Conservation (phyloP, 805 yeast species). For the Kodamaea jinghongensis region DNA sequence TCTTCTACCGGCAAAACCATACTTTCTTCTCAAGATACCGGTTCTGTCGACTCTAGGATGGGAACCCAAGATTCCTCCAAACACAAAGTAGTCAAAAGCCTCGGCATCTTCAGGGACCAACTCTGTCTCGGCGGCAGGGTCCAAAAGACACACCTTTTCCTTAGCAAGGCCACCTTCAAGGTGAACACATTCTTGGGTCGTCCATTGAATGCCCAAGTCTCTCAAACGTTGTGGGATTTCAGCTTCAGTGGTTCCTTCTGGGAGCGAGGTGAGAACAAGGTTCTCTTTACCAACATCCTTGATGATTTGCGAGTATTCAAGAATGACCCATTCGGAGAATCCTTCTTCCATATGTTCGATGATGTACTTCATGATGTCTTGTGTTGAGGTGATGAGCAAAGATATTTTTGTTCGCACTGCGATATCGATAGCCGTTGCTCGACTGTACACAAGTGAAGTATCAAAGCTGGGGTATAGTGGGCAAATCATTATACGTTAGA, state of each 20-base stretch:
- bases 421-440: no score
- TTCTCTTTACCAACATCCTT: conserved; percentile 79
- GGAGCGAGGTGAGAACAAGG: conserved; percentile 73
- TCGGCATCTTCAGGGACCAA: conserved; percentile 66
- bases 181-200: conserved; percentile 65
- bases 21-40: conserved; percentile 73
- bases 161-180: conserved; percentile 45
- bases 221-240: conserved; percentile 63
- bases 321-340: conserved; percentile 91
- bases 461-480: no score
- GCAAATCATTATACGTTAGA: no score
- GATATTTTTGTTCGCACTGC: no score
- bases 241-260: conserved; percentile 52
- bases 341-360: conserved; percentile 98
- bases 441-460: no score
- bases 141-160: conserved; percentile 73
- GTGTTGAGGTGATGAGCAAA: not conserved
- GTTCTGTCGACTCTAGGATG: conserved; percentile 94
- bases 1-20: conserved; percentile 85
- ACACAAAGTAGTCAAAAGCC: conserved; percentile 81
- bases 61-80: conserved; percentile 95
- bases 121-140: conserved; percentile 80
- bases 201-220: conserved; percentile 74
- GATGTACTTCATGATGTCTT: conserved; percentile 70
- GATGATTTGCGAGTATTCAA: conserved; percentile 82